Evolutionary conservation across 2,329 filamentous ascomycete genomes (phyloP), one percentile per base, ranked within the genome.

Genomic region (Orbilia brochopaga): DNA sequence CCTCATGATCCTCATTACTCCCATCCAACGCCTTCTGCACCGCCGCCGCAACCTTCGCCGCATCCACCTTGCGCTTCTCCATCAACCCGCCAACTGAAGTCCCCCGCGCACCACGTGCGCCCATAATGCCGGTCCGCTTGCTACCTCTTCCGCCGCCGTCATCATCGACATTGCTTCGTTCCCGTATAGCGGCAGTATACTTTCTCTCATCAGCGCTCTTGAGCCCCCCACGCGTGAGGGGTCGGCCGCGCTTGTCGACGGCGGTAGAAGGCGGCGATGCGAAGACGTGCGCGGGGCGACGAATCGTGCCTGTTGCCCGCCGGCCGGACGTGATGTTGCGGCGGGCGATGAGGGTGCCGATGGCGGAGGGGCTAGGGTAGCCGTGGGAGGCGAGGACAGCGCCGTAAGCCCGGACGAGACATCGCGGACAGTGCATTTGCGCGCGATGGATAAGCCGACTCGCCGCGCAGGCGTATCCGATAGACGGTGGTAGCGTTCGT

Each of bases 351-450:
- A 70, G 59, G 19, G 48, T 27, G 35, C 44, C 40, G 50, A 64
- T 54, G 23, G 51, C 51, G 19, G 58, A 53, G 37, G 65, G 23
- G 58, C 19, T 64, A 44, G 59, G 48, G 55, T 59, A 64, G 15
- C 59, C 66, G 50, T 70, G 66, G 2, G 66, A 64, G 48, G 54
- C 50, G n/a, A 70, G 54, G 21, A 70, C 66, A 21, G 66, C 66
- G 54, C 59, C 59, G 59, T 70, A 64, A 21, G 66, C 66, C n/a
- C 66, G 59, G 30, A 56, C 59, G 10, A 70, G 66, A 32, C 66
- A 70, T 60, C 50, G 46, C 52, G 66, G 66, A 55, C 66, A 70
- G 35, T 53, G 48, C 55, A 63, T 70, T 42, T 15, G 5, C n/a
- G 13, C 37, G 37, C 11, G 37, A 42, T 15, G 5, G 37, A 2